Base-by-base conservation (phyloP, 176 grass and related monocot genomes). In the Phragmites australis region DNA sequence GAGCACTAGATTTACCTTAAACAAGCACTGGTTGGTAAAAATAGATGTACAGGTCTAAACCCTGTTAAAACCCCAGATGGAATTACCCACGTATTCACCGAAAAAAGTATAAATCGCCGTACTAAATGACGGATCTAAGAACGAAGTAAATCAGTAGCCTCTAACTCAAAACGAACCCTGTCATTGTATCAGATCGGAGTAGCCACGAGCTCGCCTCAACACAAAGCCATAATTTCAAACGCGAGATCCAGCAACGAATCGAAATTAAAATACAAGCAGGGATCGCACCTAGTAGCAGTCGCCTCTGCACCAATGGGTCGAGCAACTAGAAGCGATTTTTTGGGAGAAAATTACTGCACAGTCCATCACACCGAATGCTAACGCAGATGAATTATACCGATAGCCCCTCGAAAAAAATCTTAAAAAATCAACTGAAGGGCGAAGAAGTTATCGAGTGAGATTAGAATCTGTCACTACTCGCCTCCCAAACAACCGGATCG, bases 41-140 rank as follows among this genome's bases (percentile, higher is more conserved):
- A 39, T 23, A 54, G 31, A 52, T 29, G 2, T 18, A 17, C 62
- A 52, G 5, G 59, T 67, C 31, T 79, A 84, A 88, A 80, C 76
- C 87, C 81, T 27, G 80, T 74, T 59, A 39, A 88, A 88, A 52
- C 61, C 75, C 11, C 19, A 1, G 21, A 14, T 0, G 18, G 23
- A 45, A 68, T 34, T 32, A 57, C 21, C 27, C 8, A 1, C 13
- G 3, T 31, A 31, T 25, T 31, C 12, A 2, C 6, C 7, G 11
- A 0, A 23, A 67, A 84, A 26, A 30, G 9, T 13, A 31, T 4
- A 11, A 8, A 2, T 2, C 11, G 16, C 4, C 5, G 4, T 23
- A 63, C 26, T 25, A 0, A 13, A 9, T 22, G 18, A 17, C 43
- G 52, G 76, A 88, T 88, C 81, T 69, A 68, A 8, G 13, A 59